phyloP scores from a whole-genome alignment of 2,329 filamentous ascomycete species.

The Paecilomyces dactylethromorphus region DNA sequence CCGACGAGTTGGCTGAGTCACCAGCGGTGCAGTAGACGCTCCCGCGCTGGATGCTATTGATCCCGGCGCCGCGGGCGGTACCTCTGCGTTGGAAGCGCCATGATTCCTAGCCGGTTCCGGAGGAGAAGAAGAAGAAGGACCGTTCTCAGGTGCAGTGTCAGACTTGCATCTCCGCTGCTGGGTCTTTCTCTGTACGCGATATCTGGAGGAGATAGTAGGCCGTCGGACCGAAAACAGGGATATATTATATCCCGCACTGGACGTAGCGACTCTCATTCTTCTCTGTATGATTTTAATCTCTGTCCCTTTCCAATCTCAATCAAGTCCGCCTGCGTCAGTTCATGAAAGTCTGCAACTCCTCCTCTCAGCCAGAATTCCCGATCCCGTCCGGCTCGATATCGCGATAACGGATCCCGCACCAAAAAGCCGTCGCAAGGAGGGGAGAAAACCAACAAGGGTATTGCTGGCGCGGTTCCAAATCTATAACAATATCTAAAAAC shows the following conservation, averaged over 20 bases:
- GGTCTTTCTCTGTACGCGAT: not conserved
- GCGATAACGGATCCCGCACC: too few species aligned
- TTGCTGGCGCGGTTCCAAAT: too few species aligned
- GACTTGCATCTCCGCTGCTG: not conserved
- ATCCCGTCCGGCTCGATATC: too few species aligned
- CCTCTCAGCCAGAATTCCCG: too few species aligned
- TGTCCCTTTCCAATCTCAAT: not conserved
- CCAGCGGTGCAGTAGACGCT: slow-evolving; percentile 15
- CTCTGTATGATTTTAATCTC: not conserved
- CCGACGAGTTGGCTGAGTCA: slow-evolving; percentile 8
- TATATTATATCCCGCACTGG: not conserved
- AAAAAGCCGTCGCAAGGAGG: too few species aligned
- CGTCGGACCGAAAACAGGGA: not conserved
- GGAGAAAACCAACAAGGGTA: too few species aligned
- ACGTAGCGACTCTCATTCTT: not conserved
- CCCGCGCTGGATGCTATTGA: slow-evolving; percentile 13
- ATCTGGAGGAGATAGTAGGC: not conserved
- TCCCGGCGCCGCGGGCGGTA: slow-evolving; percentile 4
- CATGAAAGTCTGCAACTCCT: too few species aligned
- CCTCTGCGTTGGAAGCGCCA: not conserved
- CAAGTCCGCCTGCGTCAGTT: too few species aligned
- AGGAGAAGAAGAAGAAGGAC: not conserved
- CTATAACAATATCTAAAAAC: too few species aligned
- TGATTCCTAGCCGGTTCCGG: not conserved
- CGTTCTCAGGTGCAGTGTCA: not conserved